Evolutionary conservation across 192 early-diverging fungal genomes (phyloP).

Genomic region (Haplosporangium gracile): DNA sequence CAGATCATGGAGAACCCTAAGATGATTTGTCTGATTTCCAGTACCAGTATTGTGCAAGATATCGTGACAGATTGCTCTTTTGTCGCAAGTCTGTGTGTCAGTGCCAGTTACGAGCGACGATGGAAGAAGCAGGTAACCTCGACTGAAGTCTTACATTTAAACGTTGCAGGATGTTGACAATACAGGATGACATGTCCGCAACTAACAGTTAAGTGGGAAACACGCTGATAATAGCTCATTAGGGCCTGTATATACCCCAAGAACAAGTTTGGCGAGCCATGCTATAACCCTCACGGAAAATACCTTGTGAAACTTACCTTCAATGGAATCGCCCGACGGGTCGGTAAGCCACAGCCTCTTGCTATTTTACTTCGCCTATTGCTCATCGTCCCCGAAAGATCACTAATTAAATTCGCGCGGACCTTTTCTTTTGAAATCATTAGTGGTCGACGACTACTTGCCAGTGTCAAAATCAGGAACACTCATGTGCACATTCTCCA

Average conservation of each 20-base stretch:
- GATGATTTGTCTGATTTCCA: conserved; percentile 78
- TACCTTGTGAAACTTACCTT: conserved; percentile 88
- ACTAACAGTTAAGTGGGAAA: neutral
- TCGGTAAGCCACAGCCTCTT: conserved; percentile 45
- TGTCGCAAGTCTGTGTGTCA: conserved; percentile 91
- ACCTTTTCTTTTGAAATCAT: neutral
- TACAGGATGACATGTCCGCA: neutral
- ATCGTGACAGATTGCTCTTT: conserved; percentile 97
- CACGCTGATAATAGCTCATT: conserved; percentile 68
- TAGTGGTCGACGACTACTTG: conserved; percentile 90
- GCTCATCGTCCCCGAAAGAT: neutral
- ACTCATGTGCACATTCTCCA: conserved; percentile 92
- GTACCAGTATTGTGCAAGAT: conserved; percentile 82
- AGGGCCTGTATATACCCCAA: conserved; percentile 92
- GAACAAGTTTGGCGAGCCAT: conserved; percentile 74
- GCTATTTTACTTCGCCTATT: neutral
- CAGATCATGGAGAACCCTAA: conserved; percentile 76
- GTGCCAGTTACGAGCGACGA: conserved; percentile 81
- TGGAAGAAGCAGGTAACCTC: conserved; percentile 75
- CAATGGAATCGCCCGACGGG: conserved; percentile 88
- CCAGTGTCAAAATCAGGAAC: conserved; percentile 79
- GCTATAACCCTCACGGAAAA: conserved; percentile 89
- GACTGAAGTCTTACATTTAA: neutral
- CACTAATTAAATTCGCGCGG: conserved; percentile 11
- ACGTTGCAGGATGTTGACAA: neutral